phyloP scores from a whole-genome alignment of 2,329 filamentous ascomycete species.

The Ceratocystis smalleyi region DNA sequence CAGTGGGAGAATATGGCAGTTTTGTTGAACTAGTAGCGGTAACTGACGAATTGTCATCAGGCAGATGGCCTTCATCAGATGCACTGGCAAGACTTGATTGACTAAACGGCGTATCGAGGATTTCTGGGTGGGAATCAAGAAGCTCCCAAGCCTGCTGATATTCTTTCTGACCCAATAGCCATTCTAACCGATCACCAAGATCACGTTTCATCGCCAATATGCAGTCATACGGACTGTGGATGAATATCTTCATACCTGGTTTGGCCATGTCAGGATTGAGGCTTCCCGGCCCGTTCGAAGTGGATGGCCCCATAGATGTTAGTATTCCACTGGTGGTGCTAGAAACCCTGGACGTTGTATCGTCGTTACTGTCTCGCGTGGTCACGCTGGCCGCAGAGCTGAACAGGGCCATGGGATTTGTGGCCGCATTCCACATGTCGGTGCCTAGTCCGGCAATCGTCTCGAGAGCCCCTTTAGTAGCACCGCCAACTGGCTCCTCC shows the following conservation, averaged over 20 bases:
- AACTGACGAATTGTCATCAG: conserved; percentile 37
- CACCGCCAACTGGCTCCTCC: conserved; percentile 27
- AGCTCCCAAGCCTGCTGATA: conserved; percentile 83
- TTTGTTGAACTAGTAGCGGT: conserved; percentile 22
- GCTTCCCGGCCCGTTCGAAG: conserved; percentile 22
- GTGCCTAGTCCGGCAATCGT: conserved; percentile 54
- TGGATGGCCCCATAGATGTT: conserved; percentile 19
- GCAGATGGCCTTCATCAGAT: conserved; percentile 30
- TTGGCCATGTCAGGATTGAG: conserved; percentile 39
- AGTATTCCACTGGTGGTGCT: conserved; percentile 22
- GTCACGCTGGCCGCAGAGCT: conserved; percentile 68
- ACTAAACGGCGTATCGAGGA: conserved; percentile 33
- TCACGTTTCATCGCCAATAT: conserved; percentile 83
- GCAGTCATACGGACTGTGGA: conserved; percentile 93
- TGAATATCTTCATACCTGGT: conserved; percentile 59
- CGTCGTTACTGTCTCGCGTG: conserved; percentile 46
- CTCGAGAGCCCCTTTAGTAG: conserved; percentile 58
- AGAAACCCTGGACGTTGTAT: conserved; percentile 30
- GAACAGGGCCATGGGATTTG: conserved; percentile 76
- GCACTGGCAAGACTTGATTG: conserved; percentile 35
- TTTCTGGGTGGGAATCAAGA: conserved; percentile 73
- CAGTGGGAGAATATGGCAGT: conserved; percentile 43
- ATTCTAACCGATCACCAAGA: conserved; percentile 66
- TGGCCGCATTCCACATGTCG: conserved; percentile 80
- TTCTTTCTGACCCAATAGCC: conserved; percentile 67